Evolutionary conservation across 768 basidiomycete species (phyloP).

Genomic region (Xerocomellus dryophilus): DNA sequence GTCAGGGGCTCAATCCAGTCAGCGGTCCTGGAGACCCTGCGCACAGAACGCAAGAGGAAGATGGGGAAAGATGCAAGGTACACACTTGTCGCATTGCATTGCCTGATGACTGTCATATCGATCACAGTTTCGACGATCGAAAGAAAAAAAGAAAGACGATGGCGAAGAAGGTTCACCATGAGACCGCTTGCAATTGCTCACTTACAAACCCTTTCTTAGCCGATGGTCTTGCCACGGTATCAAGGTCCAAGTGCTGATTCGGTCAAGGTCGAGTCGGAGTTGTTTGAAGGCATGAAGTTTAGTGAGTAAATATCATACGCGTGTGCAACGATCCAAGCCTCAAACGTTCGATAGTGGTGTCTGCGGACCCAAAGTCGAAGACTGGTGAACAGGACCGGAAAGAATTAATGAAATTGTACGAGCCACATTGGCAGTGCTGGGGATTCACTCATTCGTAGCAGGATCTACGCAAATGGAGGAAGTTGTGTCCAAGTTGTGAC

Average conservation of each 20-base stretch:
- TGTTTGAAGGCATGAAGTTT: slow-evolving; percentile 78
- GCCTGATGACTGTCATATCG: not conserved
- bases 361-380: slow-evolving; percentile 69
- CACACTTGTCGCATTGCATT: slow-evolving; percentile 1
- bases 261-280: slow-evolving; percentile 53
- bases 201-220: slow-evolving; percentile 33
- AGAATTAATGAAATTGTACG: slow-evolving; percentile 65
- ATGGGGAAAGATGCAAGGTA: slow-evolving; percentile 61
- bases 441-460: slow-evolving; percentile 26
- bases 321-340: not conserved
- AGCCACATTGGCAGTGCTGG: not conserved
- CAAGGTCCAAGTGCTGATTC: slow-evolving; percentile 61
- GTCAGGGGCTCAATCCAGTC: not conserved
- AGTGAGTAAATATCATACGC: slow-evolving; percentile 46
- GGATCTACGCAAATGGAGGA: slow-evolving; percentile 72
- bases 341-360: slow-evolving; percentile 50
- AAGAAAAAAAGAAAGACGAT: slow-evolving; percentile 30
- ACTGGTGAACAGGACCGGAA: slow-evolving; percentile 67
- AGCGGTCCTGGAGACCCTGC: slow-evolving; percentile 62
- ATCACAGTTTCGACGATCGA: slow-evolving; percentile 32
- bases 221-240: slow-evolving; percentile 61
- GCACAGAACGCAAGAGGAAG: slow-evolving; percentile 69
- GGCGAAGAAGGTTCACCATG: slow-evolving; percentile 26
- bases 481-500: slow-evolving; percentile 58
- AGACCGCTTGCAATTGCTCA: not conserved